Conservation (phyloP, 177 flowering plant genomes). For the Telopea speciosissima region DNA sequence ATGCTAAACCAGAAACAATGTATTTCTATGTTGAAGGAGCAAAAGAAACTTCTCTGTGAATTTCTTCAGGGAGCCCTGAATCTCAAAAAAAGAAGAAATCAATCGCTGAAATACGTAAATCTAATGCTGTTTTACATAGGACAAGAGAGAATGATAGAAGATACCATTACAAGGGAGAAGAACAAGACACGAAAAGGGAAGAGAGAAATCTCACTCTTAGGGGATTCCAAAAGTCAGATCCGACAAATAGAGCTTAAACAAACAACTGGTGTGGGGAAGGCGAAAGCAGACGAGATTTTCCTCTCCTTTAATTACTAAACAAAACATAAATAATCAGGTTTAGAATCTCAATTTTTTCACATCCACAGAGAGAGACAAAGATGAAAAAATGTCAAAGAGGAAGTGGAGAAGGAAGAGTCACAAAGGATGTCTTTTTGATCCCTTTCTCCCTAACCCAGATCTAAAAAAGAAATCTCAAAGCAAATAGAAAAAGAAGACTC, state of each 20-base stretch:
- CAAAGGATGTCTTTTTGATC: neutral
- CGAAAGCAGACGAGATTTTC: slow-evolving; percentile 10
- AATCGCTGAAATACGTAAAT: neutral
- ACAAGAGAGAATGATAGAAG: neutral
- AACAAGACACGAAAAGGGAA: neutral
- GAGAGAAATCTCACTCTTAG: neutral
- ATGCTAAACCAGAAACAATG: neutral
- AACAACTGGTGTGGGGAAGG: slow-evolving; percentile 9
- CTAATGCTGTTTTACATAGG: no score
- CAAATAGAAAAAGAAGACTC: neutral
- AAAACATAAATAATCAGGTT: slow-evolving; percentile 2
- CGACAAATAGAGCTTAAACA: slow-evolving; percentile 43
- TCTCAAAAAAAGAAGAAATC: neutral
- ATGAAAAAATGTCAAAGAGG: no score
- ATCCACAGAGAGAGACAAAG: neutral
- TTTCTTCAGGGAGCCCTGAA: no score
- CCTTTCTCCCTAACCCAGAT: neutral
- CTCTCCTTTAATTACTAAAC: neutral
- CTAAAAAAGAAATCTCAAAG: neutral
- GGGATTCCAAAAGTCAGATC: slow-evolving; percentile 28
- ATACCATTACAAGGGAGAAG: neutral
- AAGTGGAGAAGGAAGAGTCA: no score
- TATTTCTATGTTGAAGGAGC: no score
- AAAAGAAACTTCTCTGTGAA: no score
- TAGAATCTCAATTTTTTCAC: slow-evolving; percentile 10